Percentiles rank a stretch among this genome's conserved stretches.
These are phyloP conservation scores for Nakaseomyces uthaithaninus DNA, from an alignment of 1,139 yeast species.

Conservation along the genomic window DNA sequence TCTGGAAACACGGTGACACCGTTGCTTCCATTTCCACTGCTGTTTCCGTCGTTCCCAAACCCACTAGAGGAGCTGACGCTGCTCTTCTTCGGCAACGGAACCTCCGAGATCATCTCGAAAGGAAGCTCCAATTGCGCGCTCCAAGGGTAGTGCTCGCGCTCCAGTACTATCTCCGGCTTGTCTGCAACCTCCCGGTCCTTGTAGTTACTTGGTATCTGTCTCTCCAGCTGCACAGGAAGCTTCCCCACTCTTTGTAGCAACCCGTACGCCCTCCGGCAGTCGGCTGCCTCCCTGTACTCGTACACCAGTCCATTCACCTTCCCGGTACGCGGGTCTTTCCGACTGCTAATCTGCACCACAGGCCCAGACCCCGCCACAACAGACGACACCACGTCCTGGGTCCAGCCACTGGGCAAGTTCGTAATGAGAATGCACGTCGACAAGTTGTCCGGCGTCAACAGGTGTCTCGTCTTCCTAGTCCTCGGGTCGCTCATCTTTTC, in stretches of 20 bases:
- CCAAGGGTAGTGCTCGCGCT: conserved; percentile 31
- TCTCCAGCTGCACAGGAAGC: conserved; percentile 24
- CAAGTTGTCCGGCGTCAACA: conserved; percentile 26
- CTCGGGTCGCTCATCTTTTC: conserved; percentile 27
- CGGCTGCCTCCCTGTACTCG: conserved; percentile 23
- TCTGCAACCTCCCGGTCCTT: conserved; percentile 11
- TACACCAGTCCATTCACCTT: conserved; percentile 21
- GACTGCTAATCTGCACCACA: conserved; percentile 20
- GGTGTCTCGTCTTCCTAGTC: conserved; percentile 26
- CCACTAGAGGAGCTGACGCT: conserved; percentile 12
- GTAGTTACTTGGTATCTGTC: conserved; percentile 24
- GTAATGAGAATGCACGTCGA: conserved; percentile 27
- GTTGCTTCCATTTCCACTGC: conserved; percentile 8
- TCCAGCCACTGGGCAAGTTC: conserved; percentile 27
- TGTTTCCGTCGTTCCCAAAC: conserved; percentile 9
- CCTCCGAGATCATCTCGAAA: conserved; percentile 31
- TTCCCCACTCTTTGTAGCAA: conserved; percentile 21
- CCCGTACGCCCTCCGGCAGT: conserved; percentile 25
- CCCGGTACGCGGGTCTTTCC: conserved; percentile 28
- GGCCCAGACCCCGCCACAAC: conserved; percentile 32
- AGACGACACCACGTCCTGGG: conserved; percentile 25
- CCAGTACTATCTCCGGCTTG: conserved; percentile 20
- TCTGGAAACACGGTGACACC: conserved; percentile 35
- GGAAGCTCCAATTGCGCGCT: conserved; percentile 27
- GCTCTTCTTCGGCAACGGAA: conserved; percentile 30